phyloP scores from a whole-genome alignment of 805 yeast species.

The Candida chilensis region DNA sequence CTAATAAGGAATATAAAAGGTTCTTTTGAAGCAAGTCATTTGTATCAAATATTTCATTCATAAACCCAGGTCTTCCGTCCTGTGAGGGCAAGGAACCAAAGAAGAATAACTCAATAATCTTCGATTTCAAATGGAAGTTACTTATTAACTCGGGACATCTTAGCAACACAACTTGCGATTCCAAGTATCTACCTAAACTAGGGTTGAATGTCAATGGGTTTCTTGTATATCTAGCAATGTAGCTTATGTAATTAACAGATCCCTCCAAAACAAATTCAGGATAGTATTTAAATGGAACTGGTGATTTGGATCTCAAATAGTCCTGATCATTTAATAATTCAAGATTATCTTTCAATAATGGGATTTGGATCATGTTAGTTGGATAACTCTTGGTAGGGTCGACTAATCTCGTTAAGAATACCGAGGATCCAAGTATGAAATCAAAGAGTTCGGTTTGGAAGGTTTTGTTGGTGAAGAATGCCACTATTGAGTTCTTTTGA shows the following conservation, averaged over 20 bases:
- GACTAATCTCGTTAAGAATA: constrained; percentile 60
- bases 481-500: constrained; percentile 50
- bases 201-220: constrained; percentile 49
- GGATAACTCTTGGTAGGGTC: constrained; percentile 71
- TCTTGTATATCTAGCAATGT: constrained; percentile 43
- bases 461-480: constrained; percentile 47
- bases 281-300: constrained; percentile 67
- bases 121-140: constrained; percentile 89
- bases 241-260: constrained; percentile 60
- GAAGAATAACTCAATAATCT: constrained; percentile 72
- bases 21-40: constrained; percentile 56
- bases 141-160: constrained; percentile 81
- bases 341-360: constrained; percentile 47
- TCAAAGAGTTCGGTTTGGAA: constrained; percentile 66
- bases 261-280: constrained; percentile 89
- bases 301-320: constrained; percentile 53
- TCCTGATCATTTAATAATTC: constrained; percentile 73
- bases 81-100: constrained; percentile 56
- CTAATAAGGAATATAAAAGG: constrained; percentile 74
- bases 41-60: constrained; percentile 55
- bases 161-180: constrained; percentile 63
- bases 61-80: constrained; percentile 62
- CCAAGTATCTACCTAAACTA: constrained; percentile 51
- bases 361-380: constrained; percentile 31
- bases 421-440: constrained; percentile 66